Evolutionary conservation across 2,329 filamentous ascomycete species (phyloP).

Genomic region (Talaromyces sp.): DNA sequence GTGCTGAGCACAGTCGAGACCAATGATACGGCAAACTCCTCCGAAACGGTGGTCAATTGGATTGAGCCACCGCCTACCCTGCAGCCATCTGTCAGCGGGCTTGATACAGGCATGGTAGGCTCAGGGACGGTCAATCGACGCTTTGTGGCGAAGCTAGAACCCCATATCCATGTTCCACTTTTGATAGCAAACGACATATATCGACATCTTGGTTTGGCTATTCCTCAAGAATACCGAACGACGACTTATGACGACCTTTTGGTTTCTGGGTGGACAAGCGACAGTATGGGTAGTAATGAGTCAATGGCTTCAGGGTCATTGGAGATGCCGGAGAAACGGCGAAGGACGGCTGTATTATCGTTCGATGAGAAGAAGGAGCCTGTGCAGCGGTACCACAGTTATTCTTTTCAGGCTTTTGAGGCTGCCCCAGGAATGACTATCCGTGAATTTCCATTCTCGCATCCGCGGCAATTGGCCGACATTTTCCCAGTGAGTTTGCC

Average conservation of each 20-base stretch:
- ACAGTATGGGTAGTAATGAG: slow-evolving; percentile 2
- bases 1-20: slow-evolving; percentile 26
- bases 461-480: slow-evolving; percentile 45
- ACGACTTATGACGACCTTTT: slow-evolving; percentile 39
- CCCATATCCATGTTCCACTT: slow-evolving; percentile 42
- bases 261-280: slow-evolving; percentile 25
- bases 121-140: slow-evolving; percentile 41
- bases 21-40: neutral
- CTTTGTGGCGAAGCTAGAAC: slow-evolving; percentile 43
- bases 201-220: slow-evolving; percentile 36
- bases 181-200: slow-evolving; percentile 42
- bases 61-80: slow-evolving; percentile 38
- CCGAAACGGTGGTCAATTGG: slow-evolving; percentile 30
- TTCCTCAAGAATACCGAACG: slow-evolving; percentile 40
- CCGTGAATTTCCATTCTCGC: slow-evolving; percentile 42
- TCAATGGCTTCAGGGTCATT: slow-evolving; percentile 7
- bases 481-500: slow-evolving; percentile 37
- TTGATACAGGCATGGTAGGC: slow-evolving; percentile 37
- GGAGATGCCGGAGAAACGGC: slow-evolving; percentile 28
- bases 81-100: slow-evolving; percentile 29
- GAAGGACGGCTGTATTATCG: slow-evolving; percentile 30
- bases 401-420: slow-evolving; percentile 43
- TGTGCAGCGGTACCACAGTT: slow-evolving; percentile 37
- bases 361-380: slow-evolving; percentile 30
- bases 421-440: slow-evolving; percentile 40